A percentile compares a stretch with the other conserved stretches of the same genome.
Evolutionary conservation across 257 asterid genomes (phyloP).

Genomic region (Rhazya stricta): DNA sequence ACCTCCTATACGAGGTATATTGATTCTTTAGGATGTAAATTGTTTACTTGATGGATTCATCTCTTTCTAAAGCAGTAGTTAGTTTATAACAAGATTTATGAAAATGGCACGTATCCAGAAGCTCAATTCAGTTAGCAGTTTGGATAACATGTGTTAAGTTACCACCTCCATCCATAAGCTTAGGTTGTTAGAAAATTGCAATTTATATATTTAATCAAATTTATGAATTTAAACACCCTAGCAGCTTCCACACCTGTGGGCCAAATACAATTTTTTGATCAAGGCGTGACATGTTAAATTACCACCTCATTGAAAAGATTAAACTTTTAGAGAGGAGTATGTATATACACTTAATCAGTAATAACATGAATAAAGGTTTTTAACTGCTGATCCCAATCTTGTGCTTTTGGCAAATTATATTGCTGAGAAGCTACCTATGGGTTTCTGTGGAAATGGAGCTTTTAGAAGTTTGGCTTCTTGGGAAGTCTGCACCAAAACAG

Average conservation of each 20-base stretch:
- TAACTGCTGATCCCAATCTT: neutral
- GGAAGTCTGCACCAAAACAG: too few species aligned
- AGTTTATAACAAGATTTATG: neutral
- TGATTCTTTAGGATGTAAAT: conserved; percentile 10
- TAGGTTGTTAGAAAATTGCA: neutral
- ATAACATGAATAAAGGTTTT: neutral
- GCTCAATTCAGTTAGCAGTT: neutral
- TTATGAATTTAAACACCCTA: neutral
- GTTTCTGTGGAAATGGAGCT: neutral
- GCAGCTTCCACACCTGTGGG: neutral
- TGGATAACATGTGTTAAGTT: neutral
- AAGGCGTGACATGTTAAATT: neutral
- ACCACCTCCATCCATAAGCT: neutral
- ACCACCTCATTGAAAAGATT: neutral
- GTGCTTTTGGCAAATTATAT: neutral
- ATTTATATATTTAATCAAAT: too few species aligned
- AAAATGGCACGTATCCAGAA: neutral
- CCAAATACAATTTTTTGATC: neutral
- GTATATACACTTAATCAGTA: neutral
- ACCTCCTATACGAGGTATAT: conserved; percentile 81
- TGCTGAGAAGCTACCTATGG: neutral
- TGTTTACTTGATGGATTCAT: conserved; percentile 15
- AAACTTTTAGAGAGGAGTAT: neutral
- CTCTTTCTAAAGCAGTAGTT: neutral
- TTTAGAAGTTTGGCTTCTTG: neutral